Base-by-base conservation (phyloP, 768 basidiomycete genomes). In the Russula olivacea region DNA sequence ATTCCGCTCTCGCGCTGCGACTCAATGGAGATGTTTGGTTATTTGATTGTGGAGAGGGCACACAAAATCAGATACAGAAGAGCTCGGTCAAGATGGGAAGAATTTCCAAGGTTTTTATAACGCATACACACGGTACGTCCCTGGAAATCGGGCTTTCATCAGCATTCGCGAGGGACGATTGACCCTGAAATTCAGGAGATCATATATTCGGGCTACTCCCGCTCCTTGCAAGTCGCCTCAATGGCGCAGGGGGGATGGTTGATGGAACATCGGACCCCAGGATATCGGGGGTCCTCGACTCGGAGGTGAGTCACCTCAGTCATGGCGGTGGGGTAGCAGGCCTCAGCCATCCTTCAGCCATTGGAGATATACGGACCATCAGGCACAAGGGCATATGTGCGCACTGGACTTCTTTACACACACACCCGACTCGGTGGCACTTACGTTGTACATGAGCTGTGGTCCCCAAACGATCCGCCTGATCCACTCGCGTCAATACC, bases 301-400 rank as follows among this genome's bases (percentile, higher is more conserved):
- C 64, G 40, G 60, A 65, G 28, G 65, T 63, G 32, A 49, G 61
- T 55, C 45, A 49, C 53, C n/a, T 36, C 30, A 4, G 19, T 45
- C 15, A 53, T 40, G 23, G 7, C 28, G n/a, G 4, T 1, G 45
- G 8, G 32, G 3, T 3, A 7, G 4, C 1, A 34, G 10, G 14
- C 17, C 60, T 50, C 68, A 61, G 32, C 30, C 64, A 59, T 61
- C 43, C 36, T 38, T 17, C 66, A 90, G 89, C 80, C 81, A 19
- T 66, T 93, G 3, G 89, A 94, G 72, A 90, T 95, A 56, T 95
- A 93, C 68, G 93, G 93, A 7, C 93, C 91, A 12, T 74, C 85
- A 8, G 92, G 93, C 21, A 90, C 89, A 1, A 85, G 93, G 25
- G 84, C 87, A 28, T 93, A 91, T 70, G 76, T 94, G 63, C 87